phyloP scores from a whole-genome alignment of 164 flowering plant species.

The Piper betle region DNA sequence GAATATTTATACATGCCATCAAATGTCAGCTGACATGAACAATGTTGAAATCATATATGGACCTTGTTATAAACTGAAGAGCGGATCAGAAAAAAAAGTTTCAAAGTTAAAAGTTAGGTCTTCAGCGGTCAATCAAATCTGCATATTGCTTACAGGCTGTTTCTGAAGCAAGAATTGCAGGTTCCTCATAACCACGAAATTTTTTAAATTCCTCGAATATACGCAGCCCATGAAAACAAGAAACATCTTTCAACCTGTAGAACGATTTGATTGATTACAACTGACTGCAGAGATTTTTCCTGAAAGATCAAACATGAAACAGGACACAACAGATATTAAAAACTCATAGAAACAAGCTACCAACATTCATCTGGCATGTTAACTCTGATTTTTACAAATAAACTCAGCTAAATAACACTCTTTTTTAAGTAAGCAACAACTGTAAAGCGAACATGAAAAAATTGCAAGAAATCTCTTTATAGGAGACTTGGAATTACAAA shows the following conservation, averaged over 20 bases:
- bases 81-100: not conserved
- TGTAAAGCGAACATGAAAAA: too few relatives aligned
- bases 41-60: not conserved
- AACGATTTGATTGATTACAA: slow-evolving; percentile 56
- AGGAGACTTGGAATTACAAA: too few relatives aligned
- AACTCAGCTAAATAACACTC: too few relatives aligned
- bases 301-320: not conserved
- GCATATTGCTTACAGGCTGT: slow-evolving; percentile 22
- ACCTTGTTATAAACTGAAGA: not conserved
- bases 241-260: slow-evolving; percentile 6
- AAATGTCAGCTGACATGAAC: not conserved
- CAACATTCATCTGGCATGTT: too few relatives aligned
- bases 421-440: too few relatives aligned
- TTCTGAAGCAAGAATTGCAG: slow-evolving; percentile 62
- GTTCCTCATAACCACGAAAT: slow-evolving; percentile 58
- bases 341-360: too few relatives aligned
- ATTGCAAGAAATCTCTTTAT: too few relatives aligned
- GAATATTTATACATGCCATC: not conserved
- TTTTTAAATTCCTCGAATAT: slow-evolving; percentile 25
- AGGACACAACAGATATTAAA: not conserved
- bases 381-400: too few relatives aligned
- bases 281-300: not conserved
- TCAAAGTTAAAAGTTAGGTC: not conserved
- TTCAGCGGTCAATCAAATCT: too few relatives aligned
- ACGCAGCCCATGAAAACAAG: slow-evolving; percentile 21